These are phyloP conservation scores for Diutina sp. DNA, from an alignment of 1,139 yeast species.

Conservation along the genomic window DNA sequence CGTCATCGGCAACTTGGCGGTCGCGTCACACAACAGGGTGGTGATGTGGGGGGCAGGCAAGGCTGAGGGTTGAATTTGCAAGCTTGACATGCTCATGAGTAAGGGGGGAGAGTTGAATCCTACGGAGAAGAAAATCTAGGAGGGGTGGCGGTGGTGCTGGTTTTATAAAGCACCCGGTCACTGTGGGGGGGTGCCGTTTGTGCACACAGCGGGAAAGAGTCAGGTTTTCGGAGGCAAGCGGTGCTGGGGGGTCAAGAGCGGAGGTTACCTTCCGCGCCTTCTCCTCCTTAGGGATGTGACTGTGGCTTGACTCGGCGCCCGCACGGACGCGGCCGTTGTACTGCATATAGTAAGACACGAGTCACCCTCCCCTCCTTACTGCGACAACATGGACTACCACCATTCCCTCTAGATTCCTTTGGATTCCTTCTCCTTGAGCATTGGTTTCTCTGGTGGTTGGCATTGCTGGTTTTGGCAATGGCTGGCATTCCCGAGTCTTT, in stretches of 20 bases:
- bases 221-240: not conserved
- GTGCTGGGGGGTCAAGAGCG: not conserved
- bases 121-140: not conserved
- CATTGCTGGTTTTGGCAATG: no score
- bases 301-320: not conserved
- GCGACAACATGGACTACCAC: no score
- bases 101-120: not conserved
- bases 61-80: not conserved
- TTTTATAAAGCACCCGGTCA: not conserved
- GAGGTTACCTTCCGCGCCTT: not conserved
- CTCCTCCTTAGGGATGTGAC: not conserved
- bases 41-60: constrained; percentile 17
- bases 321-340: not conserved
- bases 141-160: not conserved
- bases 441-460: no score
- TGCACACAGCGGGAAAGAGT: not conserved
- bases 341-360: not conserved
- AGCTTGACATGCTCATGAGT: not conserved
- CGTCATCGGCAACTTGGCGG: constrained; percentile 14
- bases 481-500: no score
- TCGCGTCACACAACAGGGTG: constrained; percentile 30
- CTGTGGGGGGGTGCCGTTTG: not conserved
- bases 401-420: no score
- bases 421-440: no score
- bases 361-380: not conserved